phyloP scores from a whole-genome alignment of 2,329 filamentous ascomycete species.

The Eurotiales sp. region DNA sequence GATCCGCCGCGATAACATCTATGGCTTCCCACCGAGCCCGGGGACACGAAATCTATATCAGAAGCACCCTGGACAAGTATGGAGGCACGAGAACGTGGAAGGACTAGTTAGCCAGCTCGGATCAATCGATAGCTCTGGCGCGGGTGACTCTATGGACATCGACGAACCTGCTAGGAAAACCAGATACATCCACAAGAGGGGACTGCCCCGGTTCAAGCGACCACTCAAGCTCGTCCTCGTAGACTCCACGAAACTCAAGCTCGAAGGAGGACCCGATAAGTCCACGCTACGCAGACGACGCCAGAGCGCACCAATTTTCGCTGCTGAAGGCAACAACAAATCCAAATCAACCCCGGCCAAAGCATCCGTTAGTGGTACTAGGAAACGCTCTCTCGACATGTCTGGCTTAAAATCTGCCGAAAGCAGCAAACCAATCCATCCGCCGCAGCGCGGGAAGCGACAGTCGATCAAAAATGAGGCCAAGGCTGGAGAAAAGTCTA shows the following conservation, averaged over 20 bases:
- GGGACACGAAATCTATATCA: slow-evolving; percentile 30
- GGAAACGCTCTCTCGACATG: slow-evolving; percentile 14
- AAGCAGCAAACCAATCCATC: not conserved
- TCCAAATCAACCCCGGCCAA: slow-evolving; percentile 9
- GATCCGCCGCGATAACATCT: slow-evolving; percentile 27
- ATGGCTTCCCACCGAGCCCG: slow-evolving; percentile 28
- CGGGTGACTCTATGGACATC: slow-evolving; percentile 2
- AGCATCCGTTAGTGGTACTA: not conserved
- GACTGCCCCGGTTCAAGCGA: slow-evolving; percentile 8
- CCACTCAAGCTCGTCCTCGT: slow-evolving; percentile 14
- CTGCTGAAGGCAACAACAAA: slow-evolving; percentile 5
- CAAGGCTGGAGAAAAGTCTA: not conserved
- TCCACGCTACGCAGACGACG: slow-evolving; percentile 15
- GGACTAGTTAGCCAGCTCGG: slow-evolving; percentile 23
- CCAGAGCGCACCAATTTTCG: slow-evolving; percentile 10
- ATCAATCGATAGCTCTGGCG: slow-evolving; percentile 17
- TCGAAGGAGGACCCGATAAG: not conserved
- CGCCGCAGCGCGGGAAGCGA: slow-evolving; percentile 10
- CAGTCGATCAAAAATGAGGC: slow-evolving; percentile 3
- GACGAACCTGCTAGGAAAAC: slow-evolving; percentile 21
- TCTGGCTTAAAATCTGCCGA: not conserved
- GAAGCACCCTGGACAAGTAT: slow-evolving; percentile 13
- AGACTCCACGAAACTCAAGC: slow-evolving; percentile 9
- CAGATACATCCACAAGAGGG: slow-evolving; percentile 15
- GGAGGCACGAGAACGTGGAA: slow-evolving; percentile 22